These are phyloP conservation scores for Kurtzmaniella quercitrusa DNA, from an alignment of 1,139 yeast genomes.

Conservation along the genomic window DNA sequence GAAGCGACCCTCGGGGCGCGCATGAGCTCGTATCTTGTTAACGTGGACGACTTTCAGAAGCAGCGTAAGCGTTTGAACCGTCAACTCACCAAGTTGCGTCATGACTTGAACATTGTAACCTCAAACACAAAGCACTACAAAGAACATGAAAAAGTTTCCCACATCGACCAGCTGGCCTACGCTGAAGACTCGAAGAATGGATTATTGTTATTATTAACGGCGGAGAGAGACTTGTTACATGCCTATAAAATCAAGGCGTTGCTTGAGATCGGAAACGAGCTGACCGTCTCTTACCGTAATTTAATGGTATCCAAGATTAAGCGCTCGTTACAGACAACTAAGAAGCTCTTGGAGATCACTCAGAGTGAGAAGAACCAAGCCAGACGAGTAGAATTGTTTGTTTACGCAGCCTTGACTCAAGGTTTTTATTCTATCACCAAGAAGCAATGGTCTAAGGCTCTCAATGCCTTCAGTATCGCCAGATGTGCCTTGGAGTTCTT, in stretches of 20 bases:
- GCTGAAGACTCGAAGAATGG: conserved; percentile 44
- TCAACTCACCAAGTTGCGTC: conserved; percentile 53
- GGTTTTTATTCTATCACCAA: conserved; percentile 59
- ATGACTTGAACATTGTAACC: conserved; percentile 51
- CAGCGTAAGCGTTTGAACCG: conserved; percentile 45
- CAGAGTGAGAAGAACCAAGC: conserved; percentile 24
- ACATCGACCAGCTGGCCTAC: conserved; percentile 45
- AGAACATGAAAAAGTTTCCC: conserved; percentile 39
- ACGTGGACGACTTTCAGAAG: conserved; percentile 48
- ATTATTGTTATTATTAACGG: conserved; percentile 45
- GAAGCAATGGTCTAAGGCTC: conserved; percentile 55
- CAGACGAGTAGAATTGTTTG: conserved; percentile 52
- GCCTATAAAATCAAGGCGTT: conserved; percentile 61
- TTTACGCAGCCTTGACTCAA: conserved; percentile 55
- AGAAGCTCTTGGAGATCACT: conserved; percentile 42
- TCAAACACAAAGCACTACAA: conserved; percentile 55
- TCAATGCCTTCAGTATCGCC: conserved; percentile 54
- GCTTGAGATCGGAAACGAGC: conserved; percentile 50
- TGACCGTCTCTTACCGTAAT: conserved; percentile 42
- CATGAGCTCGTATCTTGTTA: conserved; percentile 44
- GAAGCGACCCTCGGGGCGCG: conserved; percentile 45
- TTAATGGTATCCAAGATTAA: conserved; percentile 66
- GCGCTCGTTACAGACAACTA: conserved; percentile 49
- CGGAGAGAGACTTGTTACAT: conserved; percentile 67
- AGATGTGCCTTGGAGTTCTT: conserved; percentile 58